Evolutionary conservation across 768 basidiomycete genomes (phyloP), one percentile per base, ranked within the genome.

Genomic region (Lyophyllum atratum): DNA sequence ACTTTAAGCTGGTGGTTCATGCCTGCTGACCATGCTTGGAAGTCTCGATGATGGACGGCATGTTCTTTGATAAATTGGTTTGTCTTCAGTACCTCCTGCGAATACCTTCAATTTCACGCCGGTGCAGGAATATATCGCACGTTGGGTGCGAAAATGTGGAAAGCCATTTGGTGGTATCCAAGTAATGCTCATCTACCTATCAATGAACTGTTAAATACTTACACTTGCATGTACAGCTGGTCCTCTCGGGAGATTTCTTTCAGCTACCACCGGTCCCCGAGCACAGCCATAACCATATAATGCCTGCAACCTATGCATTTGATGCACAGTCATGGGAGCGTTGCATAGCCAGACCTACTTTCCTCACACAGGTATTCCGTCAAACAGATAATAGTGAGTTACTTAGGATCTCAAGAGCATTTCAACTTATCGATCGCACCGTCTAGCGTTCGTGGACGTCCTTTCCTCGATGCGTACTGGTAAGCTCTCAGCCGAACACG

Each of bases 401-500:
- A 9, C 10, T 45, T 25, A 46, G 12, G 21, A 12, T 34, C 42
- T 48, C 31, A 55, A 5, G 19, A 6, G 26, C 22, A 24, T 25
- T 14, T 15, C 21, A 11, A n/a, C 29, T 29, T 29, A 4, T 29
- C 28, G 26, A 46, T 58, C 15, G 22, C 34, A 19, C 48, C 9
- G 15, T 39, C 15, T 52, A 91, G 92, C 77, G 21, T 95, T 96
- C 69, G 81, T 96, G 49, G 79, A 87, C 66, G 90, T 96, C 77
- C 77, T 97, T 53, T 91, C 92, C 62, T 86, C 93, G 65, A 94
- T 96, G 89, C 84, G 94, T 17, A 84, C 85, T 54, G 94, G 93
- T 0, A 69, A 64, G 7, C 71, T 95, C 28, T 77, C 80, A 0
- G 59, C 68, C 2, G 62, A 72, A 14, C 90, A 92, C 12, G 80